These are phyloP conservation scores for Penicillium mononematosum DNA, from an alignment of 495 filamentous ascomycete genomes.

Conservation along the genomic window DNA sequence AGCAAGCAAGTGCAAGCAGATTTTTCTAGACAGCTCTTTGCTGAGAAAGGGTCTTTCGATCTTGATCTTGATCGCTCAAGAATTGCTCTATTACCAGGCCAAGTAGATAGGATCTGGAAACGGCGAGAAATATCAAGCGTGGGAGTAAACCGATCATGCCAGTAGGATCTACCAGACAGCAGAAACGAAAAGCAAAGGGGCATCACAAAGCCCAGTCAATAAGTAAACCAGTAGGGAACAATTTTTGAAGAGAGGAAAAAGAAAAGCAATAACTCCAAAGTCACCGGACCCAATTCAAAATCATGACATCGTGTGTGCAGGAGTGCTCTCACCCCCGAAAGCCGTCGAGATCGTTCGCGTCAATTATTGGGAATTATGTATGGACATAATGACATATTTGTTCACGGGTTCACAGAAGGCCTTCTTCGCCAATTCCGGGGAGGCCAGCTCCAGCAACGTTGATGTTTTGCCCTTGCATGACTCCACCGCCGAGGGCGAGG, in stretches of 20 bases:
- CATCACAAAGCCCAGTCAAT: not conserved
- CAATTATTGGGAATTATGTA: constrained; percentile 28
- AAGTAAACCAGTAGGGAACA: constrained; percentile 1
- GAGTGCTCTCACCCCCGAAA: constrained; percentile 12
- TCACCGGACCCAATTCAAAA: constrained; percentile 22
- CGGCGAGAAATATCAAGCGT: constrained; percentile 24
- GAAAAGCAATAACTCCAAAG: constrained; percentile 26
- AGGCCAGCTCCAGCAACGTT: constrained; percentile 52
- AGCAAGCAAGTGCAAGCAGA: not conserved
- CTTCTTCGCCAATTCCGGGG: constrained; percentile 53
- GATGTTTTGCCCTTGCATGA: constrained; percentile 53
- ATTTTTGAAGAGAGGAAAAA: constrained; percentile 6
- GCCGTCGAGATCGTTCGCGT: constrained; percentile 25
- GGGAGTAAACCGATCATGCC: constrained; percentile 10
- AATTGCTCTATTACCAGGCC: constrained; percentile 25
- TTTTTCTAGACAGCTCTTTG: constrained; percentile 22
- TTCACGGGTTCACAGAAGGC: constrained; percentile 38
- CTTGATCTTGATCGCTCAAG: constrained; percentile 20
- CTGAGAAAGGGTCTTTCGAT: constrained; percentile 2
- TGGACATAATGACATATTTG: constrained; percentile 18
- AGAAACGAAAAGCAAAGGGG: constrained; percentile 14
- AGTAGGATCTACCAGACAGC: constrained; percentile 6
- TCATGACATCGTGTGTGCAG: constrained; percentile 29
- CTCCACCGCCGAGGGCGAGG: constrained; percentile 44
- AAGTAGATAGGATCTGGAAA: constrained; percentile 13